Evolutionary conservation across 345 rosid genomes (phyloP), one percentile per base, ranked within the genome.

Genomic region (Murraya paniculata): DNA sequence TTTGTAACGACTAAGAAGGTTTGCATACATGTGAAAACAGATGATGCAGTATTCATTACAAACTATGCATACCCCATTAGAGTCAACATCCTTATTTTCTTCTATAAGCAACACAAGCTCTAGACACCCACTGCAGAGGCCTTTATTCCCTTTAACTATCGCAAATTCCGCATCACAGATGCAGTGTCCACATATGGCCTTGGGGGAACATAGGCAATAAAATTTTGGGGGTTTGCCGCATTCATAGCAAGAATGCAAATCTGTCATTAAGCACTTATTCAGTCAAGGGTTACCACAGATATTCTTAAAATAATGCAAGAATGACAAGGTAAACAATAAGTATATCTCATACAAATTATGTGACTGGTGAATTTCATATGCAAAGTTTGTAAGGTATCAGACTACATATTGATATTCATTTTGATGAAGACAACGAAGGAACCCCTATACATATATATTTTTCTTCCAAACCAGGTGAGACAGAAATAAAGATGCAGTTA

Each of bases 191-290:
- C 93, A 90, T 56, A 87, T 77, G 35, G 88, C 90, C 22, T 31
- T 76, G 50, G 89, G 88, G 76, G 91, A 90, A 76, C 86, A 84
- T 39, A 85, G 85, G 89, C 93, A 90, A 56, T 76, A 74, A 55
- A 81, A 78, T 74, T 81, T 90, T n/a, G 93, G 72, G 36, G 84
- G 14, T 39, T 83, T 86, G 18, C 62, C 9, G 74, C 93, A 90
- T 21, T 66, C 38, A 33, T 77, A 77, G 84, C 93, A 90, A 61
- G 53, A 80, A 79, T 90, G 91, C 82, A 89, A 84, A 56, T 74
- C 91, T 90, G 88, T 75, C 80, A 90, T 14, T 21, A 30, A 78
- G 13, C 64, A 45, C 38, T 25, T 16, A 60, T 18, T 31, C 48
- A 41, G 35, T 78, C 27, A 28, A 21, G 39, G 45, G 41, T 68